Percentiles rank a stretch among this genome's conserved stretches.
Evolutionary conservation across 345 rosid species (phyloP).

Genomic region (Citrus inodora): DNA sequence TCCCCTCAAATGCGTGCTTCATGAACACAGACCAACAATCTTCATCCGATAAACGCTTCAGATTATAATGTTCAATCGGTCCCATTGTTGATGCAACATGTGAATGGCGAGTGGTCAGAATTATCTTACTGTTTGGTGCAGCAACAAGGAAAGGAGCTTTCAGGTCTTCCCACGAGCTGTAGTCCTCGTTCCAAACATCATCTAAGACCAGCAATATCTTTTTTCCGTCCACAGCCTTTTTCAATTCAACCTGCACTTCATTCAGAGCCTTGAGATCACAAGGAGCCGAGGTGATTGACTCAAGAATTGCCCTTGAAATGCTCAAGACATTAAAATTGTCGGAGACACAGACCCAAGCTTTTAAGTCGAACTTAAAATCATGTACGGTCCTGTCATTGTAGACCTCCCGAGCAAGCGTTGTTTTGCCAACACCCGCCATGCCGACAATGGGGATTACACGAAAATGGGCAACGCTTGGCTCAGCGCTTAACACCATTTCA

Average conservation of each 20-base stretch:
- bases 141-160: neutral
- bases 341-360: neutral
- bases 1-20: constrained; percentile 5
- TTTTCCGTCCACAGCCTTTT: neutral
- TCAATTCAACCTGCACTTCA: neutral
- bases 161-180: neutral
- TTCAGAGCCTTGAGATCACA: neutral
- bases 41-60: constrained; percentile 8
- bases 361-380: neutral
- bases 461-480: neutral
- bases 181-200: neutral
- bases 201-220: neutral
- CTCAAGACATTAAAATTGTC: neutral
- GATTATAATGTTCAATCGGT: neutral
- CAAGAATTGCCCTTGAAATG: neutral
- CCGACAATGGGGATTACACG: neutral
- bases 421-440: constrained; percentile 1
- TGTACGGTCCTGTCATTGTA: neutral
- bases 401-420: neutral
- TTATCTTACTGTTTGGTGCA: neutral
- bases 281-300: neutral
- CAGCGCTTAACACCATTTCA: neutral
- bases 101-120: neutral
- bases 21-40: constrained; percentile 15
- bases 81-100: neutral